phyloP scores from a whole-genome alignment of 108 stramenopile genomes.

The Nitzschia sp. region DNA sequence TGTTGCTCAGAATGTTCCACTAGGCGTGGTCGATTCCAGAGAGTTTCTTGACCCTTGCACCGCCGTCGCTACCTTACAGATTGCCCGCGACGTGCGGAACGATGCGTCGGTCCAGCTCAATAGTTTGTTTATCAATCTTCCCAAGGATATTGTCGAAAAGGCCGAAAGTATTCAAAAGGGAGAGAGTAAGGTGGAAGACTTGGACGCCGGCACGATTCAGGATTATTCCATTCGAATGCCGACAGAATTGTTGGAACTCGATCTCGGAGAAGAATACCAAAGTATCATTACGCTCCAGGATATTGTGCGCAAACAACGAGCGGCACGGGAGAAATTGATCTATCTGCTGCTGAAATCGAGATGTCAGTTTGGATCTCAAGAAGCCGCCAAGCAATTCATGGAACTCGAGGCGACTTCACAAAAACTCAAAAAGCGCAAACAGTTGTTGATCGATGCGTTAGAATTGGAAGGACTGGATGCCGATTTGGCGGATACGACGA shows the following conservation, averaged over 20 bases:
- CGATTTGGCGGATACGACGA: conserved; percentile 29
- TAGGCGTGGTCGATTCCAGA: conserved; percentile 50
- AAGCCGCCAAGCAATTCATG: conserved; percentile 65
- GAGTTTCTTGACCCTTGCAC: conserved; percentile 75
- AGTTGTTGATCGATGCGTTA: conserved; percentile 69
- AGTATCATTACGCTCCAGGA: conserved; percentile 59
- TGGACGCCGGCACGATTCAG: conserved; percentile 23
- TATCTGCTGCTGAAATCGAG: conserved; percentile 67
- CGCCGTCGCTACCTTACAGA: conserved; percentile 80
- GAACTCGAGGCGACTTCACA: conserved; percentile 29
- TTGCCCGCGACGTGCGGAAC: conserved; percentile 77
- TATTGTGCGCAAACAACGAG: conserved; percentile 57
- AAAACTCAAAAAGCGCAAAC: conserved; percentile 62
- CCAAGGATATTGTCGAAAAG: conserved; percentile 53
- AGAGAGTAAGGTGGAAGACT: conserved; percentile 16
- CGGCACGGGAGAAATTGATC: conserved; percentile 58
- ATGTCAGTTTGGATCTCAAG: conserved; percentile 74
- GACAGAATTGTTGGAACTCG: conserved; percentile 67
- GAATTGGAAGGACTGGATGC: conserved; percentile 79
- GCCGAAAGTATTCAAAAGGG: conserved; percentile 8
- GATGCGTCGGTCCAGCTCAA: conserved; percentile 68
- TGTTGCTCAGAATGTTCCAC: conserved; percentile 47
- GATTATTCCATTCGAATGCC: conserved; percentile 53
- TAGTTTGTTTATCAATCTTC: conserved; percentile 47
- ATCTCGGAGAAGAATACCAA: conserved; percentile 57